Base-by-base conservation (phyloP, 169 alveolate genomes). In the Plasmodium malariae region DNA sequence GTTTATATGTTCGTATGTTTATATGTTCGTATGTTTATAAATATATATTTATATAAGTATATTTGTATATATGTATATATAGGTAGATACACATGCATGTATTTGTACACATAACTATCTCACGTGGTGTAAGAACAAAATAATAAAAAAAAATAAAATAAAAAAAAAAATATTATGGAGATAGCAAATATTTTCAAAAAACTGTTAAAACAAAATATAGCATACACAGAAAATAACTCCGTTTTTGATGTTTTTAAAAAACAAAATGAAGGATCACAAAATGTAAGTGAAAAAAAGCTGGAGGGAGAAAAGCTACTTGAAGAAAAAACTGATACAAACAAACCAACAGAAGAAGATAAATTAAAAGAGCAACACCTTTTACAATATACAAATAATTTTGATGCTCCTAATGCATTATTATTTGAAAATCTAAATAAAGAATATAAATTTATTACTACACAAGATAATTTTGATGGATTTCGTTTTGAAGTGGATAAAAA, bases 381-480 rank as follows among this genome's bases (percentile, higher is more conserved):
- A 26, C 70, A 36, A 24, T 70, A 57, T 48, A 2, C 62, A 21
- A 86, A 86, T 70, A 26, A 59, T 2, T 86, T 86, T 57, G 92
- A 86, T 57, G 74, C 92, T 11, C 87, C 92, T 43, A 57, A 68
- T 55, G 92, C 92, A 9, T 70, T 86, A 32, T 60, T 86, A 30
- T 95, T 86, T 78, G 97, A 95, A 92, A 93, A 95, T 67, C 76
- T 97, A 68, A 88, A 96, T 37, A 92, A 96, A 43, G 98, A 97
- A 93, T 93, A 93, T 92, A 94, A 95, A 92, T 94, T 90, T 74
- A 93, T 97, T 36, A 92, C 96, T 21, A 94, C 96, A 11, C 97
- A 95, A 91, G 98, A 97, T 87, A 96, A 93, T 70, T 97, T 94
- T 74, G 98, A 97, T 92, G 98, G 98, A 2, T 95, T 97, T 93